These are phyloP conservation scores for Myxozyma monticola DNA, from an alignment of 805 yeast species.

Conservation along the genomic window DNA sequence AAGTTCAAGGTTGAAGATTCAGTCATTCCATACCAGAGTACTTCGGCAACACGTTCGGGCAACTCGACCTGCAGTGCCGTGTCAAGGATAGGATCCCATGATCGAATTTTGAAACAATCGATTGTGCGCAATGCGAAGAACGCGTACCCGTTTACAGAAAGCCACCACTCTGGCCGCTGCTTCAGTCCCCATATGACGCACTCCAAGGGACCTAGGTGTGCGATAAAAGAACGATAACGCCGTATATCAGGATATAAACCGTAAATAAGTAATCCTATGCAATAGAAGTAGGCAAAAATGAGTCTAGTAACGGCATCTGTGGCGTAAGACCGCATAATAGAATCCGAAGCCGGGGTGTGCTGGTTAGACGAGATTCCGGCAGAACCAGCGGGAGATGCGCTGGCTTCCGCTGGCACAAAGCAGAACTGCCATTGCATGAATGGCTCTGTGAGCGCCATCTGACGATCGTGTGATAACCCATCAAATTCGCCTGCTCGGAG, in stretches of 20 bases:
- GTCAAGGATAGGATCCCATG: conserved; percentile 17
- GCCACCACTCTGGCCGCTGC: conserved; percentile 13
- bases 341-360: conserved; percentile 8
- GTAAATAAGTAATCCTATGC: conserved; percentile 4
- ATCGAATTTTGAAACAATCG: conserved; percentile 6
- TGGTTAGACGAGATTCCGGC: not conserved
- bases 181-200: conserved; percentile 6
- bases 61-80: conserved; percentile 6
- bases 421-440: conserved; percentile 18
- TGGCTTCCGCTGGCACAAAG: conserved; percentile 14
- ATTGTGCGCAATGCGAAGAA: conserved; percentile 8
- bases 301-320: conserved; percentile 8
- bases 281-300: conserved; percentile 16
- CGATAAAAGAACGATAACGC: conserved; percentile 5
- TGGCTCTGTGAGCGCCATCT: not conserved
- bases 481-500: conserved; percentile 2
- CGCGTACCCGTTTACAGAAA: conserved; percentile 3
- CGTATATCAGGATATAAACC: conserved; percentile 14
- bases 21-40: conserved; percentile 20
- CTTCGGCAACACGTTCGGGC: conserved; percentile 18
- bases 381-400: not conserved
- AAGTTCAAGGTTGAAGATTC: conserved; percentile 8
- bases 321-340: conserved; percentile 6
- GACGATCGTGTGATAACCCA: conserved; percentile 1
- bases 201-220: conserved; percentile 19